Evolutionary conservation across 305 asterid species (phyloP).

Genomic region (Plantago coronopus): DNA sequence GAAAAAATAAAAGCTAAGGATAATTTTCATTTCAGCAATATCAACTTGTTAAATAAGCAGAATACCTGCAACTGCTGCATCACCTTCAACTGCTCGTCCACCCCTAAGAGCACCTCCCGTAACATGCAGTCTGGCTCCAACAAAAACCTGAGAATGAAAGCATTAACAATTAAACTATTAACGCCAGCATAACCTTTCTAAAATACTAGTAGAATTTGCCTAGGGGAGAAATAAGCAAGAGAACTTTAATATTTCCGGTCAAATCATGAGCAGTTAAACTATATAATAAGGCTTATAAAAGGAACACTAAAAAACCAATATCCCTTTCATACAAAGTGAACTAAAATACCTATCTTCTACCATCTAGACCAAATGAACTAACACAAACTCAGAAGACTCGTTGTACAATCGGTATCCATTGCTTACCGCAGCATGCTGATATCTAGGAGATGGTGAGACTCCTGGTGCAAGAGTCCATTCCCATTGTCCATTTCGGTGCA

Average conservation of each 20-base stretch:
- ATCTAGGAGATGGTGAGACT: slow-evolving; percentile 92
- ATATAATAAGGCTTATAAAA: too few species aligned
- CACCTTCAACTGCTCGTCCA: slow-evolving; percentile 95
- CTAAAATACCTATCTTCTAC: neutral
- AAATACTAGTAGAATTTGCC: too few species aligned
- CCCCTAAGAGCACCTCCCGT: slow-evolving; percentile 99
- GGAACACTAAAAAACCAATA: too few species aligned
- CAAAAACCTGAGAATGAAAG: slow-evolving; percentile 70
- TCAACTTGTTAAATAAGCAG: slow-evolving; percentile 17
- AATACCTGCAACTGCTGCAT: slow-evolving; percentile 83
- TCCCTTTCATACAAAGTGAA: too few species aligned
- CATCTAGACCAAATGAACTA: slow-evolving; percentile 17
- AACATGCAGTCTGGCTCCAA: slow-evolving; percentile 96
- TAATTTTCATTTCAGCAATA: slow-evolving; percentile 18
- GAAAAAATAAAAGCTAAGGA: slow-evolving; percentile 27
- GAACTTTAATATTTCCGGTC: too few species aligned
- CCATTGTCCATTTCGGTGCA: slow-evolving; percentile 99
- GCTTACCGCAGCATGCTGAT: slow-evolving; percentile 99
- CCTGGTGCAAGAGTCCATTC: slow-evolving; percentile 99
- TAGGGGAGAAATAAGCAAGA: too few species aligned
- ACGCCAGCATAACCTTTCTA: too few species aligned
- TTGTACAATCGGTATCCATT: slow-evolving; percentile 3
- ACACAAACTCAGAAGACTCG: neutral
- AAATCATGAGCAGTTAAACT: too few species aligned
- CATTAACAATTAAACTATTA: slow-evolving; percentile 4